Conservation (phyloP, 2,329 filamentous ascomycete genomes). For the Diaporthe humulicola region DNA sequence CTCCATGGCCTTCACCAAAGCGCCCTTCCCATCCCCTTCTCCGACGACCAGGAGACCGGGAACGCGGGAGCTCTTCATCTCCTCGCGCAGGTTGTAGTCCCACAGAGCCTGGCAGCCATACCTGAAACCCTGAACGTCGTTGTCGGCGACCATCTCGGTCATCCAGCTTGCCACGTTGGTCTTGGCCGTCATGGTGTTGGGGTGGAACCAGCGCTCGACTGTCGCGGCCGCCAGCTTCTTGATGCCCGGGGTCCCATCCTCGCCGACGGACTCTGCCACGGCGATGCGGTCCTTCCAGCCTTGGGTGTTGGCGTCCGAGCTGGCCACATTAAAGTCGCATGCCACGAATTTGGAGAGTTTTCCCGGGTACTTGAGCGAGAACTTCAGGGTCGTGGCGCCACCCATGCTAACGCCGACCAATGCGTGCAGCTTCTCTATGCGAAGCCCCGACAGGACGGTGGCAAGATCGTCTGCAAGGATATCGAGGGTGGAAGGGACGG, state of each 20-base stretch:
- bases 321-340: conserved; percentile 83
- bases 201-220: conserved; percentile 84
- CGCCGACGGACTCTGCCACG: conserved; percentile 68
- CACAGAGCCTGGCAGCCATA: conserved; percentile 78
- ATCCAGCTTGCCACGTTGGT: conserved; percentile 66
- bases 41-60: conserved; percentile 80
- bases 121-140: conserved; percentile 78
- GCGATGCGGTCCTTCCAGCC: conserved; percentile 85
- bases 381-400: conserved; percentile 81
- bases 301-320: conserved; percentile 79
- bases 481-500: conserved; percentile 70
- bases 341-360: conserved; percentile 74
- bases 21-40: conserved; percentile 76
- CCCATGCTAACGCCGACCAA: conserved; percentile 86
- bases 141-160: conserved; percentile 76
- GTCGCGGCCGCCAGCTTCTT: conserved; percentile 77
- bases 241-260: conserved; percentile 70
- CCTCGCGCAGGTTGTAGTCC: conserved; percentile 75
- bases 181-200: conserved; percentile 59
- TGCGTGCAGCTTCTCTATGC: conserved; percentile 74
- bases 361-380: conserved; percentile 75
- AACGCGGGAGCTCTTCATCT: conserved; percentile 66
- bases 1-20: conserved; percentile 84
- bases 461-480: conserved; percentile 77
- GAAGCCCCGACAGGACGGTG: conserved; percentile 75